These are phyloP conservation scores for Colletotrichum paranaense DNA, from an alignment of 2,329 filamentous ascomycete genomes.

Conservation along the genomic window DNA sequence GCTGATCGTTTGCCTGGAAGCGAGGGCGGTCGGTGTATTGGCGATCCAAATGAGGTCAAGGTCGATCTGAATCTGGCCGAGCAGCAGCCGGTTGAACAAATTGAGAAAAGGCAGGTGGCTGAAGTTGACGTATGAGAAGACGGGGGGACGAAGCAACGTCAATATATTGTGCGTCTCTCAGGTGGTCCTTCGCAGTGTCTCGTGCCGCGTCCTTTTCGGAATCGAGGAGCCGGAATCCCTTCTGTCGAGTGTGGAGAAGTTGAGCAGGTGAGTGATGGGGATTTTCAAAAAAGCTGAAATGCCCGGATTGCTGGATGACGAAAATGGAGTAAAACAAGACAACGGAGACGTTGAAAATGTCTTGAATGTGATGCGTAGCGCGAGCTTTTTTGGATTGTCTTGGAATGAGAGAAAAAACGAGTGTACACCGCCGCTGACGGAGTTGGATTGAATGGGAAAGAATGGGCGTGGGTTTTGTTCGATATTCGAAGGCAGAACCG, in stretches of 20 bases:
- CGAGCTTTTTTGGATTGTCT: not conserved
- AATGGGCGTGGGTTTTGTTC: conserved; percentile 29
- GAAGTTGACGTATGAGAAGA: conserved; percentile 20
- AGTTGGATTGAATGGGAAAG: conserved; percentile 15
- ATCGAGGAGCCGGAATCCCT: conserved; percentile 23
- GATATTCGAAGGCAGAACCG: not conserved
- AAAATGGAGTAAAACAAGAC: conserved; percentile 21
- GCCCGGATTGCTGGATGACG: conserved; percentile 11
- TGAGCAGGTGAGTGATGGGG: not conserved
- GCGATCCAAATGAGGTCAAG: conserved; percentile 31
- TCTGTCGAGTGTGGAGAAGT: conserved; percentile 11
- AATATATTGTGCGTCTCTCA: conserved; percentile 32
- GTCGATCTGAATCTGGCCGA: conserved; percentile 31
- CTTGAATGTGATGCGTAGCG: not conserved
- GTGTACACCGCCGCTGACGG: conserved; percentile 30
- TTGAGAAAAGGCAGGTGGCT: not conserved
- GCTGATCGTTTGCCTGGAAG: conserved; percentile 10
- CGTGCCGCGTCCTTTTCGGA: conserved; percentile 33
- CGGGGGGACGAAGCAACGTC: conserved; percentile 25
- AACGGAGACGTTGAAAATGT: conserved; percentile 3
- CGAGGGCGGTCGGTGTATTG: conserved; percentile 12
- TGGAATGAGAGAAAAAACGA: conserved; percentile 22
- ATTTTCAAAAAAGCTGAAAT: not conserved
- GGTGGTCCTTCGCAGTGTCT: conserved; percentile 26
- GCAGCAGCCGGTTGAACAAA: conserved; percentile 23